phyloP scores from a whole-genome alignment of 2,329 filamentous ascomycete genomes.

The Botrytis byssoidea region DNA sequence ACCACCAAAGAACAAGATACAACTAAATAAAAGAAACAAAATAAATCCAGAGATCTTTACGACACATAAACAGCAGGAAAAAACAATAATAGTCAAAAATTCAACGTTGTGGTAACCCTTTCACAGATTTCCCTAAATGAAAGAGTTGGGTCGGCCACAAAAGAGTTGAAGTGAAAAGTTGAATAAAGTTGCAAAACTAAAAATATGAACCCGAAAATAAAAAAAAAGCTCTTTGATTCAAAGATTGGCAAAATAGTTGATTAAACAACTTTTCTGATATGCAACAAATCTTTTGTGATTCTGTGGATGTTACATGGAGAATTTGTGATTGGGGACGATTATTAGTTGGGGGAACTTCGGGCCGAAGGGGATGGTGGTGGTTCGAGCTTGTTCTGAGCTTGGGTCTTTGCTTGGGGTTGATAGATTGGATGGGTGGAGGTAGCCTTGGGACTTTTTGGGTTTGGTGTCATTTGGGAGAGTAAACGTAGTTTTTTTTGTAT shows the following conservation, averaged over 20 bases:
- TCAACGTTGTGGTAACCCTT: background rate
- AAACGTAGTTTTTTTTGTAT: background rate
- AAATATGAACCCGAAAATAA: background rate
- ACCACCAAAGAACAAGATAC: accelerated
- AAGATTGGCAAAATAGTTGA: background rate
- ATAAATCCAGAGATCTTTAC: accelerated
- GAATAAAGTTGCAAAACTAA: background rate
- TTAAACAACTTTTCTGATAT: background rate
- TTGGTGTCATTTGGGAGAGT: background rate
- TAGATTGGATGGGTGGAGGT: background rate
- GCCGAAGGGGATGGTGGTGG: background rate
- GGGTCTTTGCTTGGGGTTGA: background rate
- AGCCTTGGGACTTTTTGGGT: too few relatives aligned
- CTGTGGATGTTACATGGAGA: background rate
- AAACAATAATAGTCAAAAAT: accelerated
- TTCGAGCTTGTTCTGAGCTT: background rate
- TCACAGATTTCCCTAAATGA: background rate
- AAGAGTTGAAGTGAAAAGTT: background rate
- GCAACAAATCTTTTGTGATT: background rate
- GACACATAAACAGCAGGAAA: accelerated
- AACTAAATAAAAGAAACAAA: background rate
- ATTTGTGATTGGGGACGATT: background rate
- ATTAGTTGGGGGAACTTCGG: background rate
- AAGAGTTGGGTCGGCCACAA: background rate
- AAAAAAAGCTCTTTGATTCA: background rate